phyloP scores from a whole-genome alignment of 75 land plant genomes.

The Gnetum montanum region DNA sequence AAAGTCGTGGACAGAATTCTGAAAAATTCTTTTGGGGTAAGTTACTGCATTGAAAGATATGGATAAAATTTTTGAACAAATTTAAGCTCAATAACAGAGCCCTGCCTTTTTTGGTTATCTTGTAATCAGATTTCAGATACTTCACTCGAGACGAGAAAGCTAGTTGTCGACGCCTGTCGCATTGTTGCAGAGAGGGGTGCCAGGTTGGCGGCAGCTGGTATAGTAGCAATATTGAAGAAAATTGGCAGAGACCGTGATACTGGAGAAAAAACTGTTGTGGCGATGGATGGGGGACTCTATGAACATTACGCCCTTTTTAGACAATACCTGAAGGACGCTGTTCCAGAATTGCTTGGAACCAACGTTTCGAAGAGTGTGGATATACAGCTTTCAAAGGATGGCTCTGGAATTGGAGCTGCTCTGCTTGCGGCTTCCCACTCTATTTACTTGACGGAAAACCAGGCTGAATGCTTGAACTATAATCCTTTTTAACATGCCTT shows the following conservation, averaged over 20 bases:
- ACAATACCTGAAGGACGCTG: slow-evolving; percentile 37
- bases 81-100: background rate
- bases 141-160: slow-evolving; percentile 41
- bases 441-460: slow-evolving; percentile 17
- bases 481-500: background rate
- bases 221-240: slow-evolving; percentile 71
- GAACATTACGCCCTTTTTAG: slow-evolving; percentile 71
- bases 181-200: slow-evolving; percentile 70
- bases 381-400: slow-evolving; percentile 68
- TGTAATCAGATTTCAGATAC: slow-evolving; percentile 33
- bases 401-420: slow-evolving; percentile 88
- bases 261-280: slow-evolving; percentile 54
- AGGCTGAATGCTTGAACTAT: background rate
- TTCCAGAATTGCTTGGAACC: slow-evolving; percentile 66
- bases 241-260: slow-evolving; percentile 37
- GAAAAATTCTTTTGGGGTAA: slow-evolving; percentile 55
- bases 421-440: slow-evolving; percentile 81
- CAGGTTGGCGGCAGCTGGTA: slow-evolving; percentile 72
- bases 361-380: slow-evolving; percentile 25
- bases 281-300: slow-evolving; percentile 84
- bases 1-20: slow-evolving; percentile 42
- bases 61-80: background rate
- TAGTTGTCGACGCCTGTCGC: slow-evolving; percentile 51
- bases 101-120: background rate
- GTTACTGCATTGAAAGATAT: background rate